These are phyloP conservation scores for Eutypella sp. DNA, from an alignment of 2,329 filamentous ascomycete genomes.

Conservation along the genomic window DNA sequence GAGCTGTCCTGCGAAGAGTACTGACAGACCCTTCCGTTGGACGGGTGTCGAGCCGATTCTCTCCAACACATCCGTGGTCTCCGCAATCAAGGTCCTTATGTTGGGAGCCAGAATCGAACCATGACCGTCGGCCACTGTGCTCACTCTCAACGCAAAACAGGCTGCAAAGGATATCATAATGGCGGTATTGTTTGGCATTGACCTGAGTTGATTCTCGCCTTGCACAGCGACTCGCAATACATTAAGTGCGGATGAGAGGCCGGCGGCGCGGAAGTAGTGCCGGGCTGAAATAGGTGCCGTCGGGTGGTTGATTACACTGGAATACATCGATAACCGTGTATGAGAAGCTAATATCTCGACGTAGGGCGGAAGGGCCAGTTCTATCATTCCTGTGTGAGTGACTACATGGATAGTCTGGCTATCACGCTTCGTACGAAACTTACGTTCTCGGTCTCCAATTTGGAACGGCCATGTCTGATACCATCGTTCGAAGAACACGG, in stretches of 20 bases:
- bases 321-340: slow-evolving; percentile 69
- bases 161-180: slow-evolving; percentile 76
- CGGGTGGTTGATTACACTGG: slow-evolving; percentile 68
- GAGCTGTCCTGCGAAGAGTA: slow-evolving; percentile 52
- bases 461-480: slow-evolving; percentile 45
- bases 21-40: slow-evolving; percentile 63
- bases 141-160: slow-evolving; percentile 62
- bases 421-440: slow-evolving; percentile 12
- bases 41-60: slow-evolving; percentile 61
- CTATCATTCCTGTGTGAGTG: slow-evolving; percentile 25
- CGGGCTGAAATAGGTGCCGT: slow-evolving; percentile 66
- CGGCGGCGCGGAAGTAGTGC: slow-evolving; percentile 67
- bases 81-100: slow-evolving; percentile 59
- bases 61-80: slow-evolving; percentile 64
- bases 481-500: slow-evolving; percentile 28
- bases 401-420: slow-evolving; percentile 6
- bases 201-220: slow-evolving; percentile 63
- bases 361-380: slow-evolving; percentile 60
- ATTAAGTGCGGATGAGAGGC: slow-evolving; percentile 67
- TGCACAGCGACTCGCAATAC: slow-evolving; percentile 70
- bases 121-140: slow-evolving; percentile 51
- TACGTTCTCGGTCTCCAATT: slow-evolving; percentile 42
- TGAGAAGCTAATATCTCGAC: slow-evolving; percentile 71
- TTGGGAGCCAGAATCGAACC: slow-evolving; percentile 56
- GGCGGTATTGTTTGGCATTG: slow-evolving; percentile 74